Evolutionary conservation across 768 basidiomycete species (phyloP).

Genomic region (Trichaptum fuscoviolaceum): DNA sequence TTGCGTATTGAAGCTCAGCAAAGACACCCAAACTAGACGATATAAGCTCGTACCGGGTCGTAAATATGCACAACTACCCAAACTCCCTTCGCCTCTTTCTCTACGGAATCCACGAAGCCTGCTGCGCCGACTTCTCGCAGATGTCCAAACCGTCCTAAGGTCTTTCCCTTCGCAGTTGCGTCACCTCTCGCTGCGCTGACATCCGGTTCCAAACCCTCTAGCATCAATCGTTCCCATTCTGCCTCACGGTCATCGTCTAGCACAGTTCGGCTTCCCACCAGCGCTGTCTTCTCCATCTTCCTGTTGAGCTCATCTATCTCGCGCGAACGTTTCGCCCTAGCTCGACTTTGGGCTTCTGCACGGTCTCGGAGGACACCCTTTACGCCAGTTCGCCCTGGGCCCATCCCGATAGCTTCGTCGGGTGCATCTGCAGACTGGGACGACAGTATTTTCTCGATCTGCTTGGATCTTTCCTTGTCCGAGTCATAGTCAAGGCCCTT

Average conservation of each 20-base stretch:
- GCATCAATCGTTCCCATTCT: constrained; percentile 40
- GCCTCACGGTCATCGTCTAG: constrained; percentile 67
- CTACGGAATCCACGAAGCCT: constrained; percentile 71
- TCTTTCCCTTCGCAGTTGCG: constrained; percentile 41
- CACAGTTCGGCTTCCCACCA: constrained; percentile 62
- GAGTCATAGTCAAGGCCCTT: constrained; percentile 38
- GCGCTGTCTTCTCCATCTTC: constrained; percentile 57
- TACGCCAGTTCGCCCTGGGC: constrained; percentile 80
- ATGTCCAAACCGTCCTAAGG: constrained; percentile 60
- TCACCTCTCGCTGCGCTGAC: constrained; percentile 30
- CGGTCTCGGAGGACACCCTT: constrained; percentile 85
- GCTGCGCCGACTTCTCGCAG: constrained; percentile 72
- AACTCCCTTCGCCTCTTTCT: constrained; percentile 58
- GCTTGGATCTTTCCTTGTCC: constrained; percentile 31
- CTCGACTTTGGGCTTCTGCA: constrained; percentile 56
- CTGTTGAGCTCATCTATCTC: constrained; percentile 49
- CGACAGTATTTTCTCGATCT: constrained; percentile 15
- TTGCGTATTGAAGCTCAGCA: not conserved
- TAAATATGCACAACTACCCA: constrained; percentile 89
- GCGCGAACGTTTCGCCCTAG: constrained; percentile 44
- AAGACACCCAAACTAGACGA: not conserved
- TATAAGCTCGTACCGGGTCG: constrained; percentile 53
- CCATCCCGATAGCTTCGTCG: constrained; percentile 72
- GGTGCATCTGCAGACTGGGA: constrained; percentile 18
- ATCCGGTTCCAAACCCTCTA: constrained; percentile 27